Evolutionary conservation across 139 green algal species (phyloP), one percentile per base, ranked within the genome.

Genomic region (Volvox africanus): DNA sequence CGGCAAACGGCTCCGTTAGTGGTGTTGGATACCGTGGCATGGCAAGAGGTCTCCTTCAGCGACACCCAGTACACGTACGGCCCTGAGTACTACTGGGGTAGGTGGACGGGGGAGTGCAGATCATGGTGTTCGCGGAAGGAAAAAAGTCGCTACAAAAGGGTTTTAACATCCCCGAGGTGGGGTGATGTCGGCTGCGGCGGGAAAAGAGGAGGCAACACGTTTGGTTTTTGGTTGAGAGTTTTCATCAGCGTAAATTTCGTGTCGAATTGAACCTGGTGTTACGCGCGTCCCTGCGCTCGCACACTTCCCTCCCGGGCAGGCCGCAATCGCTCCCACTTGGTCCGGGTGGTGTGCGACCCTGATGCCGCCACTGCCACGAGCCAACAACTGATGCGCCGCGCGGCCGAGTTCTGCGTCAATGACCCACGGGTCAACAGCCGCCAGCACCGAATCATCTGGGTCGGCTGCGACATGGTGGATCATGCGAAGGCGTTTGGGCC

Each of bases 11-110:
- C 65, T 28, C 61, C 55, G 85, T 50, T 73, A 89, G 67, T 97
- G 50, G 93, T 96, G 20, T 35, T 97, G 0, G 96, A 97, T 89
- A 94, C 93, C 0, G 91, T 97, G 9, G 91, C 87, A 16, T 97
- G 95, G 92, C 88, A 96, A 17, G 90, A 94, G 30, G 83, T 96
- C 0, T 73, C 76, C 3, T 96, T 97, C 55, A 69, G 93, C 50
- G 68, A 88, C 81, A 95, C 78, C 22, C 89, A 93, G 80, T 86
- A 91, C 76, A 91, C 76, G 22, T 91, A 91, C 87, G 73, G 35
- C 24, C 55, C 55, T 16, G 30, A 78, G 2, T 90, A 85, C 55
- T 85, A 85, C 32, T 67, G 67, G 1, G 71, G 85, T 82, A 75
- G 28, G 80, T 36, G 21, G 65, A 28, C 2, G 65, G 12, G 16